Evolutionary conservation across 1,284 basidiomycete species (phyloP), one percentile per base, ranked within the genome.

Genomic region (Trichosporon coremiiforme): DNA sequence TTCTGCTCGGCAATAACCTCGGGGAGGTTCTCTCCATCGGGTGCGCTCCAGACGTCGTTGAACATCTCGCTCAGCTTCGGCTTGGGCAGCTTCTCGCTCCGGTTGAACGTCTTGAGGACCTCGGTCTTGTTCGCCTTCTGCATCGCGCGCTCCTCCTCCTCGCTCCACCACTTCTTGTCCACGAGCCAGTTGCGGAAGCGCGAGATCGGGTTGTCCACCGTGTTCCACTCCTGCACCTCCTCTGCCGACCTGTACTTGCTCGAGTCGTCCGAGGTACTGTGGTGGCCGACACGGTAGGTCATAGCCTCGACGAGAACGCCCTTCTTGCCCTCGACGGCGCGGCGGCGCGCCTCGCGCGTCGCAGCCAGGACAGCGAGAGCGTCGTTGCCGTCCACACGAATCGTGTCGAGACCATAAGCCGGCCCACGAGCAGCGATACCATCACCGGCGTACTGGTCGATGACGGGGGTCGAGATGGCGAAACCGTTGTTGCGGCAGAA

Each of bases 381-480:
- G 79, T 98, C 95, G 80, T 98, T 98, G 15, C 95, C 95, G 77
- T 98, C 95, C 1, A 98, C 95, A 62, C 94, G 87, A 68, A 95
- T 86, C 0, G 94, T 94, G 75, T 94, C 91, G 45, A 97, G 88
- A 13, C 95, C 95, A 79, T 97, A 98, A n/a, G 91, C 95, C 0
- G 95, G 92, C 0, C 95, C 95, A 31, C 95, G 88, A 10, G 91
- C 88, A 2, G 94, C 94, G 75, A 96, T 94, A n/a, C 94, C 94
- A 81, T 96, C 94, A 2, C 94, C 94, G 69, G 90, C 87, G 82
- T 90, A 98, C 80, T 98, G 95, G 82, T 98, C 93, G 0, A 89
- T 86, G 9, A 91, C 88, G 0, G 95, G 95, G 0, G 95, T 98
- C 47, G 93, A 96, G 79, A 98, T 98, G 33, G 95, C 95, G 78